These are phyloP conservation scores for Trichophaea hybrida DNA, from an alignment of 2,329 filamentous ascomycete species.

Conservation along the genomic window DNA sequence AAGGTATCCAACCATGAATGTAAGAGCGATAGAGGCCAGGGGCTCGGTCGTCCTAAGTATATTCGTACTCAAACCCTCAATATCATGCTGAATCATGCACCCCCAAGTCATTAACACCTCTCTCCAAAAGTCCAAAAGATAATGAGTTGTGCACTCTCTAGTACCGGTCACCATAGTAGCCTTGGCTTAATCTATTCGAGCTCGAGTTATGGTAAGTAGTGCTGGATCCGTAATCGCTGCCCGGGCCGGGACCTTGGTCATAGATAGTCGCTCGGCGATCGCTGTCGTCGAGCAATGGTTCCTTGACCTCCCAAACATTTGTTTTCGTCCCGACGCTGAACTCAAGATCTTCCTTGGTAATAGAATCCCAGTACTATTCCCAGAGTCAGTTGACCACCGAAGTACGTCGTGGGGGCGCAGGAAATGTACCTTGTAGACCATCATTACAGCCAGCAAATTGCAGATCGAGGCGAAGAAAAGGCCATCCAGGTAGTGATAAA, in stretches of 20 bases:
- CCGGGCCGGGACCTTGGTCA: conserved; percentile 13
- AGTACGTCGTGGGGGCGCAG: background rate
- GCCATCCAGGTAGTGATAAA: conserved; percentile 86
- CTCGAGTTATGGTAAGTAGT: conserved; percentile 12
- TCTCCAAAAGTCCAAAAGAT: background rate
- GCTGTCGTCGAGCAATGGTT: conserved; percentile 59
- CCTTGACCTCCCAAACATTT: conserved; percentile 98
- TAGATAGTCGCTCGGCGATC: conserved; percentile 34
- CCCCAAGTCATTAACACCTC: background rate
- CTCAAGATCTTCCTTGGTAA: conserved; percentile 94
- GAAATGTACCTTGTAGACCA: conserved; percentile 80
- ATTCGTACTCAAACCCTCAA: too few relatives aligned
- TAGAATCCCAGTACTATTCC: conserved; percentile 89
- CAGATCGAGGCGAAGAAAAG: conserved; percentile 88
- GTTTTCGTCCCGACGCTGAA: conserved; percentile 91
- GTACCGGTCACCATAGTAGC: conserved; percentile 20
- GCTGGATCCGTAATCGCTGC: conserved; percentile 22
- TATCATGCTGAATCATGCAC: too few relatives aligned
- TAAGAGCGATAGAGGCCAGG: too few relatives aligned
- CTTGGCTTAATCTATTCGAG: conserved; percentile 17
- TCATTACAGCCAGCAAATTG: conserved; percentile 93
- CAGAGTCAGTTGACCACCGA: conserved; percentile 27
- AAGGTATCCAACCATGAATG: too few relatives aligned
- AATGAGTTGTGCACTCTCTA: background rate
- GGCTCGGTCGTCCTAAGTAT: too few relatives aligned